Conservation (phyloP, 257 asterid species). For the Jaltomata sinuosa region DNA sequence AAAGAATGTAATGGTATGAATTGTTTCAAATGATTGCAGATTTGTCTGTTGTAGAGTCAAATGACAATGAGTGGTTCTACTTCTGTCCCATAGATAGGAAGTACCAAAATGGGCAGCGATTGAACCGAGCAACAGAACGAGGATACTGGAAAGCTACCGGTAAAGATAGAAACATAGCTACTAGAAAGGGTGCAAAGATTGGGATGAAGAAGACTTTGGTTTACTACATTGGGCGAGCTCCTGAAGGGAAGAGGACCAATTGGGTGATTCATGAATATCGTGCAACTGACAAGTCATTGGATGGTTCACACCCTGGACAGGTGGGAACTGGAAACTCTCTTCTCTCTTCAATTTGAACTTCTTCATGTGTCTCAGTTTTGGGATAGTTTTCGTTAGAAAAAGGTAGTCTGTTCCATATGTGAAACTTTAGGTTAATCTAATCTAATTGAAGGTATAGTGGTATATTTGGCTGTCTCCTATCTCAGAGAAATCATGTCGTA, state of each 20-base stretch:
- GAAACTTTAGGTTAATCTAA: neutral
- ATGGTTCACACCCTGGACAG: constrained; percentile 75
- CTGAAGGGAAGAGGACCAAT: constrained; percentile 69
- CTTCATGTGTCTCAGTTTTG: neutral
- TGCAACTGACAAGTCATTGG: constrained; percentile 73
- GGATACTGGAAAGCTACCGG: constrained; percentile 92
- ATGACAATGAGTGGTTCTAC: constrained; percentile 76
- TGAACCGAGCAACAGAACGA: constrained; percentile 71
- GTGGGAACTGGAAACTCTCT: constrained; percentile 13
- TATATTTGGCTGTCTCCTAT: neutral
- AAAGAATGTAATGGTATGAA: neutral
- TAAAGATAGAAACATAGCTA: constrained; percentile 67
- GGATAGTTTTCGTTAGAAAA: neutral
- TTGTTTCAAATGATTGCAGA: constrained; percentile 23
- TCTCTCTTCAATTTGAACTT: neutral
- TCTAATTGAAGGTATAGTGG: neutral
- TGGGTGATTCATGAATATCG: constrained; percentile 93
- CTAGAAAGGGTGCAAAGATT: constrained; percentile 44
- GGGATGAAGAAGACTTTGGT: constrained; percentile 87
- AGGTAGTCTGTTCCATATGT: neutral
- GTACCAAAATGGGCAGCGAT: constrained; percentile 70
- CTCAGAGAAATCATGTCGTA: neutral
- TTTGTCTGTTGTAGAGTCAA: constrained; percentile 67
- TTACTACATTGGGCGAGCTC: constrained; percentile 81
- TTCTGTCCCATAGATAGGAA: constrained; percentile 73